Percentiles rank a stretch among this genome's conserved stretches.
Evolutionary conservation across 2,329 filamentous ascomycete genomes (phyloP).

Genomic region (Hirsutella rhossiliensis): DNA sequence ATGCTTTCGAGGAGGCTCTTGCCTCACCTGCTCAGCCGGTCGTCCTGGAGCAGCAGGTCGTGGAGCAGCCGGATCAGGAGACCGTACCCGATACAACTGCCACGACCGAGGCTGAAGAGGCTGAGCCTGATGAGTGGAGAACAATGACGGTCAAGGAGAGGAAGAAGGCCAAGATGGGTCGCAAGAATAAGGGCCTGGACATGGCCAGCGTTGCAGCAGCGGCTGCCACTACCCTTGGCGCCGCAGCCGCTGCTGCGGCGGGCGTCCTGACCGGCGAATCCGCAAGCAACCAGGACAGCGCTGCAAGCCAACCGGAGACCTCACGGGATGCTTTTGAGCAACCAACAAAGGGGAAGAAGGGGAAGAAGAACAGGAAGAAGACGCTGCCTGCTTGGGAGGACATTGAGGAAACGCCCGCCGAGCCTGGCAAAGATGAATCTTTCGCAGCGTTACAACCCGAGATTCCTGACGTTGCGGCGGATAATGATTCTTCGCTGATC

Average conservation of each 20-base stretch:
- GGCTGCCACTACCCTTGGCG: neutral
- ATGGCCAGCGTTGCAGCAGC: constrained; percentile 1
- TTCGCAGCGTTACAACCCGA: too few relatives aligned
- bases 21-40: constrained; percentile 2
- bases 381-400: too few relatives aligned
- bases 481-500: too few relatives aligned
- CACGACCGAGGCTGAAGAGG: constrained; percentile 3
- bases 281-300: constrained; percentile 3
- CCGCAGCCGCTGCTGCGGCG: constrained; percentile 1
- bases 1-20: constrained; percentile 7
- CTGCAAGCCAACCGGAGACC: neutral
- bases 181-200: constrained; percentile 5
- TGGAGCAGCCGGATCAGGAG: constrained; percentile 2
- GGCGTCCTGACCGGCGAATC: constrained; percentile 1
- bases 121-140: constrained; percentile 6
- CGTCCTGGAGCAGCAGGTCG: neutral
- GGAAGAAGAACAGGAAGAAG: too few relatives aligned
- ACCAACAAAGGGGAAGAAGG: neutral
- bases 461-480: too few relatives aligned
- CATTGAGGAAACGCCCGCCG: too few relatives aligned
- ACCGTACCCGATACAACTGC: constrained; percentile 2
- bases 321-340: constrained; percentile 4
- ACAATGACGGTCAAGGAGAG: constrained; percentile 8
- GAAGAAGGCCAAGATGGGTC: constrained; percentile 9
- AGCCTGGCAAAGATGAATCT: too few relatives aligned